Conservation (phyloP, 352 stramenopile species). For the Globisporangium nodosum region DNA sequence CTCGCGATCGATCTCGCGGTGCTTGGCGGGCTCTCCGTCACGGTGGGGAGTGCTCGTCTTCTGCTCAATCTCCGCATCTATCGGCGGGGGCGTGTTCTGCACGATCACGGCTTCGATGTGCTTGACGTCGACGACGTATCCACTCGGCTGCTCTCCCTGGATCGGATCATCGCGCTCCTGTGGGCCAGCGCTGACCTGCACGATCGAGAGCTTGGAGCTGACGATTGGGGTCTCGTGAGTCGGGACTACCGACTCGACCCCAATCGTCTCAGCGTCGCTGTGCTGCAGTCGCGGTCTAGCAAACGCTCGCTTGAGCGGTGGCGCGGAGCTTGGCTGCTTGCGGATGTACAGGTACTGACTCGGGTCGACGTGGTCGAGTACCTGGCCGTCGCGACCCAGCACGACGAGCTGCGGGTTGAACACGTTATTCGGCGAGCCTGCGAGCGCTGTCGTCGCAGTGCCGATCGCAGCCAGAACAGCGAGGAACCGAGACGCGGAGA, state of each 20-base stretch:
- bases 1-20: background rate
- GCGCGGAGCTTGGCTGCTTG: conserved; percentile 5
- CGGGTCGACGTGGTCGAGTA: conserved; percentile 24
- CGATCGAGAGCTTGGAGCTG: conserved; percentile 2
- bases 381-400: conserved; percentile 26
- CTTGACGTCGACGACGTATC: background rate
- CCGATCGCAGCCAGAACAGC: background rate
- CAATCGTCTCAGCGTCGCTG: background rate
- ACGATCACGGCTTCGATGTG: background rate
- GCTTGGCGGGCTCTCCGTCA: background rate
- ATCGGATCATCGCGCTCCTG: background rate
- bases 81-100: background rate
- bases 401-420: conserved; percentile 26
- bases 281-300: background rate
- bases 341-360: conserved; percentile 21
- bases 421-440: background rate
- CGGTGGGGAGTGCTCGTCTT: background rate
- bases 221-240: background rate
- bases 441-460: background rate
- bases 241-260: no score
- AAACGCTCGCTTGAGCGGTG: background rate
- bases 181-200: background rate
- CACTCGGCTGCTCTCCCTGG: background rate
- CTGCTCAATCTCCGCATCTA: background rate
- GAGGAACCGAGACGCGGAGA: background rate